Evolutionary conservation across 106 monocot species (phyloP).

Genomic region (Acorus gramineus): DNA sequence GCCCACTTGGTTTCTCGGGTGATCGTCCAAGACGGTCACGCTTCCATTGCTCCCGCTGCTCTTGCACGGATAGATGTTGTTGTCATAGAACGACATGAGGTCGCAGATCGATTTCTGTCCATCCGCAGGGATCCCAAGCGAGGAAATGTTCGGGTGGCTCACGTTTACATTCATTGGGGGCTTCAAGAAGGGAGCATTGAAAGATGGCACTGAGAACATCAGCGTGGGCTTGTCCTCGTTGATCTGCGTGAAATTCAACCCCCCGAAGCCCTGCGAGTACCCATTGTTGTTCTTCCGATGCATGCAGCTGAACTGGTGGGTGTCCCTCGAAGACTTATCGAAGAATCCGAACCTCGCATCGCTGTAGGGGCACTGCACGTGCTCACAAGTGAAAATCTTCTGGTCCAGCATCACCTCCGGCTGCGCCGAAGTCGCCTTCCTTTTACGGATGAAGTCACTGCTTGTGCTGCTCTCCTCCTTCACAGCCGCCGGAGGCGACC

Average conservation of each 20-base stretch:
- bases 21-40: background rate
- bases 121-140: slow-evolving; percentile 39
- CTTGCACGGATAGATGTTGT: slow-evolving; percentile 8
- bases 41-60: background rate
- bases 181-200: slow-evolving; percentile 8
- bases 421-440: background rate
- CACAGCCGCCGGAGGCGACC: background rate
- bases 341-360: background rate
- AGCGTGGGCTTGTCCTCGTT: slow-evolving; percentile 38
- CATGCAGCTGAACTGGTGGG: slow-evolving; percentile 29
- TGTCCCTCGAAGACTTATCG: slow-evolving; percentile 18
- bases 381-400: background rate
- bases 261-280: slow-evolving; percentile 9
- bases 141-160: slow-evolving; percentile 5
- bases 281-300: slow-evolving; percentile 4
- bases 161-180: slow-evolving; percentile 5
- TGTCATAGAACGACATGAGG: slow-evolving; percentile 63
- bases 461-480: background rate
- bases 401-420: background rate
- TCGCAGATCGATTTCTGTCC: slow-evolving; percentile 53
- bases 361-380: background rate
- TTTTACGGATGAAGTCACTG: slow-evolving; percentile 3
- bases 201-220: slow-evolving; percentile 20
- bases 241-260: slow-evolving; percentile 6
- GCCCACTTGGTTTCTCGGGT: slow-evolving; percentile 9